Conservation (phyloP, 306 rosid genomes). For the Cucurbita moschata region DNA sequence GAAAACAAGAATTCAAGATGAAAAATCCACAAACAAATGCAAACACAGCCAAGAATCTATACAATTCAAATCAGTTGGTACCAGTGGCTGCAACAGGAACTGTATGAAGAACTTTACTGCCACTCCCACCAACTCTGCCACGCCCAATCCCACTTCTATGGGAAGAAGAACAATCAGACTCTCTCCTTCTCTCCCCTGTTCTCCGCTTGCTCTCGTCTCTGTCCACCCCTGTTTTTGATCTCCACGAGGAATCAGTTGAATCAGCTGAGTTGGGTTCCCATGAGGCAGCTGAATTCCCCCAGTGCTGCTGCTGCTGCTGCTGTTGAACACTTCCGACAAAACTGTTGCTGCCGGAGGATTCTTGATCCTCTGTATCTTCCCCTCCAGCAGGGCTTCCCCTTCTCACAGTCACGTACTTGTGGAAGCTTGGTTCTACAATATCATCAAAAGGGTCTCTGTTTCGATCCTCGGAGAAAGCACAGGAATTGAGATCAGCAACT, state of each 20-base stretch:
- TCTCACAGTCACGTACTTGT: constrained; percentile 65
- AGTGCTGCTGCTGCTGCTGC: constrained; percentile 19
- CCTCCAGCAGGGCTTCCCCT: constrained; percentile 31
- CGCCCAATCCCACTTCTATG: constrained; percentile 43
- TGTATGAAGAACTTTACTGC: constrained; percentile 27
- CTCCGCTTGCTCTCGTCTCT: constrained; percentile 21
- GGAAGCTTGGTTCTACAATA: constrained; percentile 64
- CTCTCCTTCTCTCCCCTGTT: constrained; percentile 26
- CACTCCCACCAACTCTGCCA: constrained; percentile 34
- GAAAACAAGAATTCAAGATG: background rate
- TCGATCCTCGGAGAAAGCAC: constrained; percentile 35
- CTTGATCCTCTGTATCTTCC: constrained; percentile 56
- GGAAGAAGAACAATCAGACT: constrained; percentile 5
- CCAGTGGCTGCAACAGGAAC: constrained; percentile 33
- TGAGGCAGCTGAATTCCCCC: constrained; percentile 36
- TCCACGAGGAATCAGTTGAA: constrained; percentile 39
- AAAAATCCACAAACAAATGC: constrained; percentile 4
- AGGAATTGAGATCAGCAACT: constrained; percentile 78
- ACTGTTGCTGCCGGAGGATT: constrained; percentile 68
- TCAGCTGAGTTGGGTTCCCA: constrained; percentile 63
- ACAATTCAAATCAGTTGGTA: constrained; percentile 25
- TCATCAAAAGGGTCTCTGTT: constrained; percentile 65
- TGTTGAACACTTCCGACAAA: constrained; percentile 23
- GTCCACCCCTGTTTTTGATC: constrained; percentile 17
- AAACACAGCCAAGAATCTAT: constrained; percentile 3